Conservation (phyloP, 2,329 filamentous ascomycete species). For the Neoscytalidium dimidiatum region DNA sequence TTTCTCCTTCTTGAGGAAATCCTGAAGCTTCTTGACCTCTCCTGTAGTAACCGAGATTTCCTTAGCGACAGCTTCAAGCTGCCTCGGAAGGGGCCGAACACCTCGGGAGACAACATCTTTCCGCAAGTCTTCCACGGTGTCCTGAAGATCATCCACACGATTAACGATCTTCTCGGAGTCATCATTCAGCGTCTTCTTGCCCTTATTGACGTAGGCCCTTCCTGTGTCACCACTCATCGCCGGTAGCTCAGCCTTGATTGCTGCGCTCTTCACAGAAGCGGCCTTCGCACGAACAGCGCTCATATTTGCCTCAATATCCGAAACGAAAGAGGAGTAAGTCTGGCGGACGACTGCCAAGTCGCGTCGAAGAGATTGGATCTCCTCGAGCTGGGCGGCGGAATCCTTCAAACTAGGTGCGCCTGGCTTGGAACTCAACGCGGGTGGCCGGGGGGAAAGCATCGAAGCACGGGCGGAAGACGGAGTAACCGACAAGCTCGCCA, state of each 20-base stretch:
- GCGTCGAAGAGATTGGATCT: conserved; percentile 79
- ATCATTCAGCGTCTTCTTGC: conserved; percentile 81
- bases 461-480: conserved; percentile 36
- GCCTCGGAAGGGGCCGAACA: conserved; percentile 84
- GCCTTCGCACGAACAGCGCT: conserved; percentile 79
- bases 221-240: conserved; percentile 76
- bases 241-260: conserved; percentile 70
- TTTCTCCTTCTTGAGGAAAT: conserved; percentile 88
- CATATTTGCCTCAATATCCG: conserved; percentile 88
- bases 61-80: conserved; percentile 85
- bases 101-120: conserved; percentile 95
- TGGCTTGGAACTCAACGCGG: conserved; percentile 26
- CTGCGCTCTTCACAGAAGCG: conserved; percentile 73
- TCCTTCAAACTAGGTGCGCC: conserved; percentile 28
- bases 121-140: conserved; percentile 91
- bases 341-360: conserved; percentile 91
- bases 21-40: conserved; percentile 91
- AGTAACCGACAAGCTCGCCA: conserved; percentile 65
- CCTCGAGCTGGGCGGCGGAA: conserved; percentile 66
- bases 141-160: conserved; percentile 95
- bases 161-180: conserved; percentile 90
- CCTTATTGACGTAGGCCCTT: conserved; percentile 78
- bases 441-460: conserved; percentile 30
- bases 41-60: conserved; percentile 80
- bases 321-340: conserved; percentile 88